Evolutionary conservation across 1,284 basidiomycete genomes (phyloP).

Genomic region (Anthracocystis panici-leucophaei): DNA sequence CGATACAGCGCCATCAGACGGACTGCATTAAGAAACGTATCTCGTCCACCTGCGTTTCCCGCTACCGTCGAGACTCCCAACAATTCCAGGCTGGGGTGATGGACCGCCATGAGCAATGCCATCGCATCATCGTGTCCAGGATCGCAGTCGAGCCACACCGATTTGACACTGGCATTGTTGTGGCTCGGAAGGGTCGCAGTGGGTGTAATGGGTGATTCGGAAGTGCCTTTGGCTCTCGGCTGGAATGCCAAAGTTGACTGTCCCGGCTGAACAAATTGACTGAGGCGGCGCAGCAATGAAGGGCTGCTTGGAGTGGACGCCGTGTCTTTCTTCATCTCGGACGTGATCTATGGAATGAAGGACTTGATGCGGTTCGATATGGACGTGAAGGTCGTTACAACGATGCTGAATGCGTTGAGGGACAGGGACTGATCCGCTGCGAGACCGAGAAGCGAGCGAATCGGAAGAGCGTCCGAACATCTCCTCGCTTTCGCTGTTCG

Average conservation of each 20-base stretch:
- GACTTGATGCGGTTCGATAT: neutral
- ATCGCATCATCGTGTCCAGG: slow-evolving; percentile 65
- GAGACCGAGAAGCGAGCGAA: neutral
- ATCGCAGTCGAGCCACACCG: slow-evolving; percentile 62
- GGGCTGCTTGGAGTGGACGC: slow-evolving; percentile 28
- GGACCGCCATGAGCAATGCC: slow-evolving; percentile 58
- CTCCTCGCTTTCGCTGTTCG: neutral
- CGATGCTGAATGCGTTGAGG: neutral
- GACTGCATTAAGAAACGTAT: slow-evolving; percentile 60
- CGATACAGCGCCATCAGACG: slow-evolving; percentile 54
- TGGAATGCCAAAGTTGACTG: slow-evolving; percentile 32
- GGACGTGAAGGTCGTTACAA: neutral
- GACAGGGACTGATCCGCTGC: neutral
- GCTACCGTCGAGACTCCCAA: slow-evolving; percentile 60
- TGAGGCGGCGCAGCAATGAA: slow-evolving; percentile 45
- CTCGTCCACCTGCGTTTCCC: slow-evolving; percentile 55
- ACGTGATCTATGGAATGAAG: neutral
- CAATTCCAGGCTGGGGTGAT: slow-evolving; percentile 50
- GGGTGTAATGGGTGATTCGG: slow-evolving; percentile 17
- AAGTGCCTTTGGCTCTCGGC: slow-evolving; percentile 16
- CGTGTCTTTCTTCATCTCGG: slow-evolving; percentile 27
- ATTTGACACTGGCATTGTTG: slow-evolving; percentile 30
- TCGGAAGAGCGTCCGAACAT: neutral
- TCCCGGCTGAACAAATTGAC: slow-evolving; percentile 39
- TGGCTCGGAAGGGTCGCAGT: slow-evolving; percentile 5